A percentile compares a stretch with the other conserved stretches of the same genome.
These are phyloP conservation scores for Calonectria pteridis DNA, from an alignment of 2,329 filamentous ascomycete species.

Conservation along the genomic window DNA sequence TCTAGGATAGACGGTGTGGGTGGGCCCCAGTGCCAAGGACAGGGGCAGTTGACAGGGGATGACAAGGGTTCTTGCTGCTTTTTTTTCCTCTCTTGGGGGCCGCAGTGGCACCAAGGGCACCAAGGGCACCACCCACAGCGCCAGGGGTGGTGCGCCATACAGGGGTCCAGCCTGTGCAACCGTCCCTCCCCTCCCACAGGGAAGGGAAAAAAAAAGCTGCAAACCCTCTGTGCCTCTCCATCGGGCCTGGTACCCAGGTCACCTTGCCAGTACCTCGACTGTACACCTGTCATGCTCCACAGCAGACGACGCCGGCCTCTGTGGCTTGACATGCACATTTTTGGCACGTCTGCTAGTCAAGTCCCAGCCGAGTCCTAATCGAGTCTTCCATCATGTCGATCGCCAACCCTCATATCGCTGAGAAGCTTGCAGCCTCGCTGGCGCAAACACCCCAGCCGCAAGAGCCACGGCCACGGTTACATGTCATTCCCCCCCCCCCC, in stretches of 20 bases:
- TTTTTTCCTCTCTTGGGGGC: not conserved
- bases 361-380: constrained; percentile 20
- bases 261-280: not conserved
- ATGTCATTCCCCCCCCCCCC: constrained; percentile 5
- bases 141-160: constrained; percentile 3
- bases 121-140: constrained; percentile 1
- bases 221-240: constrained; percentile 2
- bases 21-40: not conserved
- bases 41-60: not conserved
- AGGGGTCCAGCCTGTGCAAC: constrained; percentile 1
- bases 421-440: constrained; percentile 18
- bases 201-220: constrained; percentile 1
- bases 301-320: constrained; percentile 1
- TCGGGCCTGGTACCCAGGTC: constrained; percentile 4
- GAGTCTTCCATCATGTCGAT: constrained; percentile 18
- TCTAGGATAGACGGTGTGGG: constrained; percentile 3
- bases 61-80: constrained; percentile 8
- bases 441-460: constrained; percentile 12
- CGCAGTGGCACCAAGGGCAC: not conserved
- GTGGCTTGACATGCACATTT: constrained; percentile 21
- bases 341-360: constrained; percentile 11
- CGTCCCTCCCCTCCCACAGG: not conserved
- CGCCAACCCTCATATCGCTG: constrained; percentile 11
- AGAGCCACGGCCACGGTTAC: constrained; percentile 10
- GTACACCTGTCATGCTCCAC: not conserved